Percentiles rank a stretch among this genome's conserved stretches.
These are phyloP conservation scores for Pythium sp. DNA, from an alignment of 352 stramenopile species.

Conservation along the genomic window DNA sequence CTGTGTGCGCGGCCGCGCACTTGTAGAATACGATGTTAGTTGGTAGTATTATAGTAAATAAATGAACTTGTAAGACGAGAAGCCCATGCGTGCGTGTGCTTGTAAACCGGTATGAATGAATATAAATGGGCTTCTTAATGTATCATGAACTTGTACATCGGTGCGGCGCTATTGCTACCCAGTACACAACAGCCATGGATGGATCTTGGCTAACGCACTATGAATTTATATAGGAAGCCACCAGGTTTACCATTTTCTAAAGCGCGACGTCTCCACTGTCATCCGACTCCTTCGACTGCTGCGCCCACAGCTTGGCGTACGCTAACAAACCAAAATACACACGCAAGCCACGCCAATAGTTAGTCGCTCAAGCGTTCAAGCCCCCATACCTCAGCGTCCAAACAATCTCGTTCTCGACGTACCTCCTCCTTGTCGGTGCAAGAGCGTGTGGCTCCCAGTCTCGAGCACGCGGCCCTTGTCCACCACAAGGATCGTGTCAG, in stretches of 20 bases:
- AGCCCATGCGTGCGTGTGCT: neutral
- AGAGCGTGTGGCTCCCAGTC: slow-evolving; percentile 37
- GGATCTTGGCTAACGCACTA: neutral
- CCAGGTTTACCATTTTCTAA: neutral
- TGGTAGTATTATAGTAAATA: neutral
- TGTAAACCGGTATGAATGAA: neutral
- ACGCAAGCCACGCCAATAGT: slow-evolving; percentile 4
- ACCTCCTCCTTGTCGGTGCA: slow-evolving; percentile 46
- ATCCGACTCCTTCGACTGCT: slow-evolving; percentile 34
- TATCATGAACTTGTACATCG: neutral
- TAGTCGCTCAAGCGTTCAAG: neutral
- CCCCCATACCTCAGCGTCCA: too few species aligned
- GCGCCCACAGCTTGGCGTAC: slow-evolving; percentile 38
- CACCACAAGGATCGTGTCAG: slow-evolving; percentile 67
- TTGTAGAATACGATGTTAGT: neutral
- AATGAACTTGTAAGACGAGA: neutral
- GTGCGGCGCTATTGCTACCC: too few species aligned
- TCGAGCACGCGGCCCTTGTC: slow-evolving; percentile 54
- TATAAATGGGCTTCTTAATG: slow-evolving; percentile 1
- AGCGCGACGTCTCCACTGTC: neutral
- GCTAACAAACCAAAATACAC: slow-evolving; percentile 16
- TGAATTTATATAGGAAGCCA: neutral
- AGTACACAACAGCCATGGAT: too few species aligned
- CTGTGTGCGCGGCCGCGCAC: neutral
- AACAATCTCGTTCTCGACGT: slow-evolving; percentile 6